Base-by-base conservation (phyloP, 2,329 filamentous ascomycete species). In the Sporothrix variecibatus region DNA sequence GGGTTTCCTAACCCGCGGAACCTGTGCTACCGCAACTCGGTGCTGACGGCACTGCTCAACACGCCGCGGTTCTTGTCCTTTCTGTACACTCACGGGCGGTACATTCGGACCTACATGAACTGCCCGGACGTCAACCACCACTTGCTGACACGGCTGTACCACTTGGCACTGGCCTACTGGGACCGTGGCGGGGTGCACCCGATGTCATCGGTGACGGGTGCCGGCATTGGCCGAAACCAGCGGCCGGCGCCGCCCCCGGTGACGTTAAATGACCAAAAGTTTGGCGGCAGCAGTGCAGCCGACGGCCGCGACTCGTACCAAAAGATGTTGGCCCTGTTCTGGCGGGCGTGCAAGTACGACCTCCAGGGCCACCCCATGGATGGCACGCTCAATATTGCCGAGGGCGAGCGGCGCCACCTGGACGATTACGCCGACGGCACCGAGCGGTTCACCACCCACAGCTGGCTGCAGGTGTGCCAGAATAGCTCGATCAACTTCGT, bases 1-100 rank as follows among this genome's bases (percentile, higher is more conserved):
- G 75, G 75, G 1, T 31, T 76, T 2, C 2, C 0, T 15, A 77
- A 77, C 56, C 75, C 75, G 2, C 11, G 53, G n/a, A 23, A 15
- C 4, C 72, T 77, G 20, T 77, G 76, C 73, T 77, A 77, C 75
- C 76, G 76, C 43, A 77, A 77, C 69, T 40, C 76, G 1, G 69
- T 75, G 3, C 9, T 77, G 9, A 56, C 49, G 20, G 71, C 76
- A 2, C 71, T 77, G 60, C 72, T 77, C 15, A 74, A 76, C 72
- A 76, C 73, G 9, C 40, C 65, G 34, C 75, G 76, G 1, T 73
- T 76, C 23, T 8, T 75, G n/a, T 71, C 75, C 4, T 77, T 74
- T 12, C 11, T 76, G 67, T 46, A 72, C 40, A 17, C n/a, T 2
- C 74, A 76, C 51, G 69, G 58, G 34, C 65, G 56, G 17, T 43